Percentiles rank a stretch among this genome's conserved stretches.
These are phyloP conservation scores for Tulasnella calospora DNA, from an alignment of 768 basidiomycete genomes.

Conservation along the genomic window DNA sequence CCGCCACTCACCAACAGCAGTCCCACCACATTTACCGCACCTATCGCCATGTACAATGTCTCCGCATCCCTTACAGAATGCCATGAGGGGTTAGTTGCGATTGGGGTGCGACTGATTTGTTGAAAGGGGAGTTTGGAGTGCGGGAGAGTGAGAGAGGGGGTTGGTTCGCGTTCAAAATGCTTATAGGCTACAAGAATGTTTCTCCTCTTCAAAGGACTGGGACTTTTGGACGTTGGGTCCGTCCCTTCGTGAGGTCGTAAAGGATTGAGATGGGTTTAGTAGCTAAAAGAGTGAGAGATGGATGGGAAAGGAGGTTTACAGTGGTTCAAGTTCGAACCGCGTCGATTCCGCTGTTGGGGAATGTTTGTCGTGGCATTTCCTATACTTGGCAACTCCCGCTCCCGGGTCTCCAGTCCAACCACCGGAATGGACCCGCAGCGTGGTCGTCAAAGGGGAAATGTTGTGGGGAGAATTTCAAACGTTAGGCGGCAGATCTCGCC, in stretches of 20 bases:
- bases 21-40: conserved; percentile 77
- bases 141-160: neutral
- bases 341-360: neutral
- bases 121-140: neutral
- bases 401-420: neutral
- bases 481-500: no score
- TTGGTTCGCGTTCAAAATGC: neutral
- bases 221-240: neutral
- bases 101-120: neutral
- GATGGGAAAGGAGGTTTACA: neutral
- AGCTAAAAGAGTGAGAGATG: conserved; percentile 1
- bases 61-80: conserved; percentile 80
- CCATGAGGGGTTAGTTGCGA: conserved; percentile 45
- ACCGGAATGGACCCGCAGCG: neutral
- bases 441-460: no score
- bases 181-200: neutral
- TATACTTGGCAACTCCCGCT: neutral
- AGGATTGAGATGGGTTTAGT: neutral
- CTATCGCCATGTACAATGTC: conserved; percentile 61
- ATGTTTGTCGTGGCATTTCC: neutral
- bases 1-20: conserved; percentile 55
- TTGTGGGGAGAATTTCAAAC: no score
- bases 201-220: neutral
- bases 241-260: neutral
- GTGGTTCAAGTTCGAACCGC: conserved; percentile 2